Conservation (phyloP, 2,329 filamentous ascomycete genomes). For the Fusarium keratoplasticum region DNA sequence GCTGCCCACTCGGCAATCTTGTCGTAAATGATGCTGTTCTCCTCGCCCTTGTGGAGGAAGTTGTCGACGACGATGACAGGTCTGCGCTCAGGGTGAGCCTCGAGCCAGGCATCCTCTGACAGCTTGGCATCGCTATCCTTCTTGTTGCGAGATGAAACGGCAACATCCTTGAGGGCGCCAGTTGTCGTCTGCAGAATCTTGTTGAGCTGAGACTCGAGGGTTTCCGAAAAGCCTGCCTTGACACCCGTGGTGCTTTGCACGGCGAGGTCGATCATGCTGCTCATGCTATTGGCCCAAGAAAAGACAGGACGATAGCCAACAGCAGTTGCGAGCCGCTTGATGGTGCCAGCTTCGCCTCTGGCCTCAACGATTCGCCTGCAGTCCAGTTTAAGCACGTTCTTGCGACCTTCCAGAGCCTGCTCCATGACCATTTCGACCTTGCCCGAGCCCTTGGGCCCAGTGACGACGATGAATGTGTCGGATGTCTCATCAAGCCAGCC, state of each 20-base stretch:
- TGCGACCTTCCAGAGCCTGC: constrained; percentile 80
- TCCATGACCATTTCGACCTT: constrained; percentile 90
- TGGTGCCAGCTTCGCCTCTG: constrained; percentile 86
- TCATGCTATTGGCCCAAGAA: constrained; percentile 95
- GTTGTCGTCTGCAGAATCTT: constrained; percentile 92
- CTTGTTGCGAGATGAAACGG: constrained; percentile 76
- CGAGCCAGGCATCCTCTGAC: constrained; percentile 87
- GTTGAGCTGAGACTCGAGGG: constrained; percentile 85
- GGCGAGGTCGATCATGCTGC: constrained; percentile 90
- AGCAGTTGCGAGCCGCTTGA: constrained; percentile 81
- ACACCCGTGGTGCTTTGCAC: constrained; percentile 94
- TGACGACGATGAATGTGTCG: constrained; percentile 93
- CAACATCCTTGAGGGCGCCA: constrained; percentile 81
- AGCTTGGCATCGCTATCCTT: constrained; percentile 78
- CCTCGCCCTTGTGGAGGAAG: constrained; percentile 83
- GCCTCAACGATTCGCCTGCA: constrained; percentile 95
- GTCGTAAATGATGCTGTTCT: constrained; percentile 74
- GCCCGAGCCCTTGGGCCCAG: constrained; percentile 90
- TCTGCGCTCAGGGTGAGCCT: constrained; percentile 85
- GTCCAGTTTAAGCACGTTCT: constrained; percentile 86
- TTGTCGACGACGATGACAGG: constrained; percentile 92
- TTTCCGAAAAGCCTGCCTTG: constrained; percentile 95
- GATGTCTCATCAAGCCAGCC: constrained; percentile 89
- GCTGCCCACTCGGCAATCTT: constrained; percentile 93
- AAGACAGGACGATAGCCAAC: constrained; percentile 95